Evolutionary conservation across 495 filamentous ascomycete species (phyloP).

Genomic region (Aspergillus avenaceus): DNA sequence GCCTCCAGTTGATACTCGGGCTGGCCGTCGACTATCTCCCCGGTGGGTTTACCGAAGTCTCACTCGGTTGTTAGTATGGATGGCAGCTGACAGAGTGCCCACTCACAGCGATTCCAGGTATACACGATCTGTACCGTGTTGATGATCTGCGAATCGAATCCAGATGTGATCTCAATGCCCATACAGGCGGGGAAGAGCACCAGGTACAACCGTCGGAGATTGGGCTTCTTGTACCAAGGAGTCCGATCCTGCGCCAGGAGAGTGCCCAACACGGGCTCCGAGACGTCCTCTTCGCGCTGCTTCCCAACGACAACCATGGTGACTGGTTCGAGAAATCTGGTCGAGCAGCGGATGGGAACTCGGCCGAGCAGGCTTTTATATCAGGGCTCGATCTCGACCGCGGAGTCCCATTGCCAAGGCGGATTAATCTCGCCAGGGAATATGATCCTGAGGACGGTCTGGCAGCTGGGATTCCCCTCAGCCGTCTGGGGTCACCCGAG

Average conservation of each 20-base stretch:
- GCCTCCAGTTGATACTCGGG: slow-evolving; percentile 17
- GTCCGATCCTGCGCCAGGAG: slow-evolving; percentile 21
- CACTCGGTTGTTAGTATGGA: no score
- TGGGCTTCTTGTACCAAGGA: slow-evolving; percentile 59
- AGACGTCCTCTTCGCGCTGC: slow-evolving; percentile 26
- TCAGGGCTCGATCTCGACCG: no score
- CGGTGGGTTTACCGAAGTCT: slow-evolving; percentile 35
- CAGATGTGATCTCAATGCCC: slow-evolving; percentile 68
- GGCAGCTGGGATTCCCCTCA: no score
- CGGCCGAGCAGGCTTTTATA: no score
- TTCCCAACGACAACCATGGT: slow-evolving; percentile 24
- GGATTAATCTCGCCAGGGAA: no score
- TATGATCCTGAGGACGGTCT: no score
- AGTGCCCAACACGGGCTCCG: slow-evolving; percentile 24
- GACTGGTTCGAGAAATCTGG: not conserved
- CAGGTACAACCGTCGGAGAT: slow-evolving; percentile 57
- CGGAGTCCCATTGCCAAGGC: no score
- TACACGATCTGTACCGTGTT: slow-evolving; percentile 62
- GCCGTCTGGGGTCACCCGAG: no score
- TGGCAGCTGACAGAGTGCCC: no score
- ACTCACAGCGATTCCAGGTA: slow-evolving; percentile 53
- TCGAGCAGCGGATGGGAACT: not conserved
- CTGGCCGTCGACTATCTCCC: slow-evolving; percentile 14
- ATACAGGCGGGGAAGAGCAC: slow-evolving; percentile 63
- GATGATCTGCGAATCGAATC: slow-evolving; percentile 69